Evolutionary conservation across 1,284 basidiomycete species (phyloP), one percentile per base, ranked within the genome.

Genomic region (Sanguinoderma infundibulare): DNA sequence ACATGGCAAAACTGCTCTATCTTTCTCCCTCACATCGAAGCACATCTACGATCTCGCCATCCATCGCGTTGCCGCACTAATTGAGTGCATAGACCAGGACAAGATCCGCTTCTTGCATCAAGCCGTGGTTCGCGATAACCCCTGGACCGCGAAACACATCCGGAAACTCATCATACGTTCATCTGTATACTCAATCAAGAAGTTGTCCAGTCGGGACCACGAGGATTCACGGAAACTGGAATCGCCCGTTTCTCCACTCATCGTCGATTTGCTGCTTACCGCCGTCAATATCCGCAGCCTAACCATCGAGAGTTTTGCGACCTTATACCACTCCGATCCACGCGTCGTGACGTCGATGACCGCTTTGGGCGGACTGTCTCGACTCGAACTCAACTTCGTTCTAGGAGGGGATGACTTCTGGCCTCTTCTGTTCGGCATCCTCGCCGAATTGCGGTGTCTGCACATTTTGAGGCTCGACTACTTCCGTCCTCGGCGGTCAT

Each of bases 1-100:
- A 6, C 20, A 39, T 20, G 57, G 61, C 7, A n/a, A 32, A 3
- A 40, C 57, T 34, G 62, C 62, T 4, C 44, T 63, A 44, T 38
- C 52, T 7, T 44, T 54, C 52, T 44, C 58, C 22, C 52, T 63
- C 32, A 47, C 58, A 6, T 53, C 44, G 1, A 57, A 57, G 39
- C 44, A 39, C 7, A 15, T 59, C 14, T 39, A 50, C 36, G 26
- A n/a, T 7, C 28, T 63, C 20, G 62, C 58, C 36, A 40, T 50
- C 12, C 20, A 40, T 1, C 46, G 55, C 7, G 53, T 63, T 17
- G 38, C 53, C 17, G 36, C 50, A 5, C 9, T 39, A 9, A 24
- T 53, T 4, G 24, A 53, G 20, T 53, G 35, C 51, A 26, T 22
- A 26, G 24, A 17, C 17, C 14, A 7, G 7, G 46, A 30, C 46